Base-by-base conservation (phyloP, 1,284 basidiomycete genomes). In the Puccinia novopanici region DNA sequence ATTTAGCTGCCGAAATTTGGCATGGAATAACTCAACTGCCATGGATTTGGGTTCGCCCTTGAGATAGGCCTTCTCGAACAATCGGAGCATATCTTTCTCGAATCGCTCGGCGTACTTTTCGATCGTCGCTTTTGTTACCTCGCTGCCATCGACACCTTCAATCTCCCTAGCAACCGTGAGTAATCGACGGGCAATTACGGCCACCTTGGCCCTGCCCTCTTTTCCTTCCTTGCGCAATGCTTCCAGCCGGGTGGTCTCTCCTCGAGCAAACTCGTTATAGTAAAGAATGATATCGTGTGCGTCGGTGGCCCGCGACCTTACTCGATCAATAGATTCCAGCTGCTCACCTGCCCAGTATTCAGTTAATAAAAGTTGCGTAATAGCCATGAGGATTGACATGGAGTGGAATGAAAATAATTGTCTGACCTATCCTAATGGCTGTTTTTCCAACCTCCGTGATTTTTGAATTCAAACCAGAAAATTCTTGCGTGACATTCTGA, bases 31-130 rank as follows among this genome's bases (percentile, higher is more conserved):
- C 88, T 91, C 83, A 83, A 95, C 94, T 87, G 94, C 93, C 97
- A 99, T 99, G 92, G 97, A 94, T 86, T 95, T 95, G 0, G 97
- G 97, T 85, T 99, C 97, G 48, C 95, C 95, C 85, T 94, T 93
- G 75, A 95, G 90, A 87, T 98, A 98, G 84, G 93, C 94, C 83
- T 92, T 88, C 86, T 99, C 97, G 84, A 99, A 99, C 65, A 98
- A 88, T 84, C 93, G 91, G 78, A 99, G 90, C 91, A 98, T 96
- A 85, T 99, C 96, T 87, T 97, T 98, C 87, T 99, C 97, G 83
- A 99, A 99, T 84, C 93, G 93, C 87, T 99, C 97, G 87, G 95
- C 97, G 84, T 98, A 99, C 84, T 92, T 92, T 83, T 97, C 95
- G 83, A 97, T 94, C 79, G 89, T 91, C 85, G 97, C 94, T 81